Conservation (phyloP, 345 rosid genomes). For the Dipteronia sinensis region DNA sequence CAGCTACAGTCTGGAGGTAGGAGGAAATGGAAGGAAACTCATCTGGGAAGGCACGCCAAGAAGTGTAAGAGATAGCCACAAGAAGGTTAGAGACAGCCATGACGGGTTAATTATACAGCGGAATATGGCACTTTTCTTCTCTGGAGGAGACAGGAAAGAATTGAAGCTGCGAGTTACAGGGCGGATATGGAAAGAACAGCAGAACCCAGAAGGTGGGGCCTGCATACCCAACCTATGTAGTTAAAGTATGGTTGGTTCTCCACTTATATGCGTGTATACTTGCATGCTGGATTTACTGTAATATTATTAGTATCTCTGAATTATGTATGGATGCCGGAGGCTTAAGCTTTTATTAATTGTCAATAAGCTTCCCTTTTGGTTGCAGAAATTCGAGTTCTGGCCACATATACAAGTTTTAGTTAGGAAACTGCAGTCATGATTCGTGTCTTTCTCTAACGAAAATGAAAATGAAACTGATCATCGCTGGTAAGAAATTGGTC, state of each 20-base stretch:
- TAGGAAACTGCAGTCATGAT: constrained; percentile 1
- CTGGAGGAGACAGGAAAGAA: constrained; percentile 95
- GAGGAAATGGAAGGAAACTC: constrained; percentile 89
- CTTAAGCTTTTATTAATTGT: constrained; percentile 25
- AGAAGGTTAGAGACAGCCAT: constrained; percentile 92
- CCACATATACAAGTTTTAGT: background rate
- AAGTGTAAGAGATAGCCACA: constrained; percentile 89
- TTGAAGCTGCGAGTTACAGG: constrained; percentile 90
- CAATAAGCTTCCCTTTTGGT: constrained; percentile 21
- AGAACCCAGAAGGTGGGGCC: constrained; percentile 76
- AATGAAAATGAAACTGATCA: background rate
- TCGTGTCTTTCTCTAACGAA: constrained; percentile 5
- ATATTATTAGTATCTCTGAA: constrained; percentile 24
- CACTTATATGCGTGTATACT: background rate
- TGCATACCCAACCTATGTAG: constrained; percentile 90
- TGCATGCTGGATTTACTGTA: constrained; percentile 18
- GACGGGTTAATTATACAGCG: constrained; percentile 88
- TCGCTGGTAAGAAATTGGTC: background rate
- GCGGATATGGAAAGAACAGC: constrained; percentile 95
- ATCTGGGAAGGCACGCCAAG: constrained; percentile 91
- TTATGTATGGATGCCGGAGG: constrained; percentile 23
- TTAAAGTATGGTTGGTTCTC: constrained; percentile 25
- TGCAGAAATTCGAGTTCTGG: constrained; percentile 17
- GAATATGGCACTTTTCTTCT: constrained; percentile 94
- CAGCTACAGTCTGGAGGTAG: constrained; percentile 94